A percentile compares a stretch with the other conserved stretches of the same genome.
Conservation (phyloP, 805 yeast species). For the Pichia paraexigua region DNA sequence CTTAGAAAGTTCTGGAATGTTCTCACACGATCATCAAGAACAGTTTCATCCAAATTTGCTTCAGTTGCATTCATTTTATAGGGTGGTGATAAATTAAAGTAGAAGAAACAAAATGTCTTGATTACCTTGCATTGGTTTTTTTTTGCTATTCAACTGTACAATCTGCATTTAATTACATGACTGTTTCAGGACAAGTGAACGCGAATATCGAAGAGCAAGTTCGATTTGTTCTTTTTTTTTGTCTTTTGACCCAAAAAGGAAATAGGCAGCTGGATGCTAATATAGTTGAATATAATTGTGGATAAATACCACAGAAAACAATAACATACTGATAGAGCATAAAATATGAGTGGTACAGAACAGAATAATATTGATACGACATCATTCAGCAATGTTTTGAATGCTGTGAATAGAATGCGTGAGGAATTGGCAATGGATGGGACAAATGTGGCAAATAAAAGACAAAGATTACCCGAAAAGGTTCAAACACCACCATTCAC, state of each 20-base stretch:
- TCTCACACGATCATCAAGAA: conserved; percentile 75
- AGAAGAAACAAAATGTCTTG: background rate
- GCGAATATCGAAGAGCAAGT: background rate
- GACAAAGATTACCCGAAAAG: conserved; percentile 1
- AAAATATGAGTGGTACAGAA: background rate
- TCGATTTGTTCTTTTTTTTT: background rate
- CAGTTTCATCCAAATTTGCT: conserved; percentile 26
- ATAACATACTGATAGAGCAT: background rate
- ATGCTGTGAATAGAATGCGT: background rate
- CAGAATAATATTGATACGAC: background rate
- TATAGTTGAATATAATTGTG: background rate
- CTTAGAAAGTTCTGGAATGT: conserved; percentile 79
- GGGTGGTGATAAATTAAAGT: too few relatives aligned
- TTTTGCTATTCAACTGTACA: background rate
- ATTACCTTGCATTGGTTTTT: background rate
- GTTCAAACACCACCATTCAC: background rate
- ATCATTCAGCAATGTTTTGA: background rate
- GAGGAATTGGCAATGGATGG: background rate
- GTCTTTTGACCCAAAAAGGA: background rate
- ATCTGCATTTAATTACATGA: background rate
- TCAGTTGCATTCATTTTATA: background rate
- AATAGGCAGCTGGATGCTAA: background rate
- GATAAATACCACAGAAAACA: too few relatives aligned
- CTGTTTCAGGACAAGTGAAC: conserved; percentile 4
- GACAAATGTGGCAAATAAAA: background rate